Base-by-base conservation (phyloP, 768 basidiomycete genomes). In the Crassisporium funariophilum region DNA sequence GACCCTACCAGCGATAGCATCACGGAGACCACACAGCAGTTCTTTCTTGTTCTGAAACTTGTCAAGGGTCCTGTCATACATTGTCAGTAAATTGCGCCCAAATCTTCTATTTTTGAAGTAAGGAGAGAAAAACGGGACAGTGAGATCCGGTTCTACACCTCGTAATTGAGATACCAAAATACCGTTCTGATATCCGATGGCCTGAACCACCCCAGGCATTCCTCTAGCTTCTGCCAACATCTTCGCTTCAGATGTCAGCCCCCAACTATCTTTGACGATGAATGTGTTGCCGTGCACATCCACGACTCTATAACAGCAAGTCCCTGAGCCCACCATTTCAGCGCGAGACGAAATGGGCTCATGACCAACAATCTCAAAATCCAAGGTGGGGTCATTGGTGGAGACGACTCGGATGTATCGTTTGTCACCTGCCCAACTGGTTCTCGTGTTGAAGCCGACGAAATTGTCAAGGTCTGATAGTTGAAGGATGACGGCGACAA, bases 201-300 rank as follows among this genome's bases (percentile, higher is more conserved):
- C 49, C 35, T 54, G 42, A 0, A 41, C 57, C 13, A 61, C 52
- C 12, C 52, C 58, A 4, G 22, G 34, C 11, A 56, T 31, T 5
- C 40, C 50, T 13, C 24, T 17, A 2, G 46, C 25, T 1, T 43
- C 39, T 33, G 52, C 31, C 33, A 62, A 35, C 22, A 48, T 47
- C 0, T 35, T 41, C 0, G 41, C 34, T 29, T 59, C 56, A 11
- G 33, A 25, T 2, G 31, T 24, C 8, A 48, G 46, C 8, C 24
- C 50, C 58, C 58, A 58, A 5, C 50, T 25, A 27, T 61, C 59
- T 35, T 60, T 59, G 41, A 63, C 38, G 15, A 53, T 23, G 6
- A 40, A 36, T 0, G 19, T 5, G 7, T 44, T 33, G 1, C 35
- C 41, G n/a, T 24, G 19, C 9, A 12, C n/a, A 21, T 54, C 45